Conservation (phyloP, 73 alveolate genomes). For the Paramecium sexaurelia region DNA sequence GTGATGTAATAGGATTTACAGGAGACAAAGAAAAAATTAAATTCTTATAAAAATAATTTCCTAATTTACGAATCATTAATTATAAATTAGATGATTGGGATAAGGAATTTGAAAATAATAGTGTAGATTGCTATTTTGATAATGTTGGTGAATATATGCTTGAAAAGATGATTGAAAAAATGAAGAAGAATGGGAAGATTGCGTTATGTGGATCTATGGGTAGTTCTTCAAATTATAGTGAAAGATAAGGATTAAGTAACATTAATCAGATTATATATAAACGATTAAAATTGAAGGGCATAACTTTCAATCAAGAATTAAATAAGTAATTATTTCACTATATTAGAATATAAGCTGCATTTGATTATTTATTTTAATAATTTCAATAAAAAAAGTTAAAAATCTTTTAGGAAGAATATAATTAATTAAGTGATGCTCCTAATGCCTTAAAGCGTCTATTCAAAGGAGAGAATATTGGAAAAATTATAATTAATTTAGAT, state of each 20-base stretch:
- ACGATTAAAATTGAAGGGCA: conserved; percentile 39
- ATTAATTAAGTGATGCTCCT: background rate
- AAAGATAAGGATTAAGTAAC: conserved; percentile 40
- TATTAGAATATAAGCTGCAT: conserved; percentile 23
- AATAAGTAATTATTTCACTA: background rate
- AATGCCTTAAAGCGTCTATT: background rate
- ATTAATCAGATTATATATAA: background rate
- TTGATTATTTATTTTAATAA: background rate
- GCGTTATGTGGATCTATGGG: conserved; percentile 68
- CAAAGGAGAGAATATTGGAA: conserved; percentile 44
- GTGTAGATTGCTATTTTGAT: conserved; percentile 59
- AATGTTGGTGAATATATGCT: conserved; percentile 65
- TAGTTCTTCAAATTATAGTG: conserved; percentile 26
- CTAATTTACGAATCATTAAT: conserved; percentile 12
- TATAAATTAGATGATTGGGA: conserved; percentile 35
- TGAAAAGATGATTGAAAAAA: conserved; percentile 17
- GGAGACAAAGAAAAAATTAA: conserved; percentile 22
- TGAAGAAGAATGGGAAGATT: conserved; percentile 56
- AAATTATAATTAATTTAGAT: conserved; percentile 19
- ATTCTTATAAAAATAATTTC: conserved; percentile 7
- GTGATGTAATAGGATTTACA: conserved; percentile 57
- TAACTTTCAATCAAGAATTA: conserved; percentile 47
- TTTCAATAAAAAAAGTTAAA: background rate
- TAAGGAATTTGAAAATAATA: background rate
- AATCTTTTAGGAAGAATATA: conserved; percentile 9